Evolutionary conservation across 305 asterid genomes (phyloP).

Genomic region (Fraxinus ornus): DNA sequence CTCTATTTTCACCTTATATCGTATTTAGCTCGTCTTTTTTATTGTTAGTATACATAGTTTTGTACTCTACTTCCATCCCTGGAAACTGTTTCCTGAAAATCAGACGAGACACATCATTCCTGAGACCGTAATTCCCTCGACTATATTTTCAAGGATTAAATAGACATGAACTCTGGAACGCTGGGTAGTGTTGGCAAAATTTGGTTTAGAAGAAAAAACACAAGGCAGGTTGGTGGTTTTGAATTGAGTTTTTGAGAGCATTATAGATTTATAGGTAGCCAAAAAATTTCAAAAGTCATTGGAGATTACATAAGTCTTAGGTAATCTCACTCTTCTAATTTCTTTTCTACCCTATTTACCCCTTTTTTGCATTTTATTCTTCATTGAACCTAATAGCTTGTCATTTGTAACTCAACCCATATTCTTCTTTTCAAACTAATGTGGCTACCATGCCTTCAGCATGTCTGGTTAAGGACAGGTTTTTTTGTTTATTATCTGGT

Average conservation of each 20-base stretch:
- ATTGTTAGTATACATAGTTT: neutral
- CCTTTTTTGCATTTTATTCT: neutral
- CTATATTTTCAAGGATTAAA: neutral
- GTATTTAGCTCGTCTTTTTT: neutral
- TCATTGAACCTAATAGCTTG: neutral
- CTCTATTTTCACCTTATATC: neutral
- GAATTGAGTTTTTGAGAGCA: neutral
- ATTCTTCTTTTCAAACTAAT: neutral
- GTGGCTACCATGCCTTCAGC: neutral
- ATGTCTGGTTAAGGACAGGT: neutral
- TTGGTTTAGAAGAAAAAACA: neutral
- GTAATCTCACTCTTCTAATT: neutral
- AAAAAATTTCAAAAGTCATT: neutral
- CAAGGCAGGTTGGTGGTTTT: neutral
- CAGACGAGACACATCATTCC: neutral
- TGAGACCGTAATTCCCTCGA: neutral
- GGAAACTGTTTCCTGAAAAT: neutral
- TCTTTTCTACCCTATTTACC: neutral
- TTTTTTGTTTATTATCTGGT: neutral
- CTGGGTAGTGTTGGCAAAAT: too few species aligned
- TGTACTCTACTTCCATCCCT: neutral
- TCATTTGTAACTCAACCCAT: neutral
- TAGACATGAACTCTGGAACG: neutral
- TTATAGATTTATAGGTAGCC: neutral
- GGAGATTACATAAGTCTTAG: neutral